Percentiles rank a stretch among this genome's conserved stretches.
Evolutionary conservation across 164 flowering plant species (phyloP).

Genomic region (Tinospora cordifolia): DNA sequence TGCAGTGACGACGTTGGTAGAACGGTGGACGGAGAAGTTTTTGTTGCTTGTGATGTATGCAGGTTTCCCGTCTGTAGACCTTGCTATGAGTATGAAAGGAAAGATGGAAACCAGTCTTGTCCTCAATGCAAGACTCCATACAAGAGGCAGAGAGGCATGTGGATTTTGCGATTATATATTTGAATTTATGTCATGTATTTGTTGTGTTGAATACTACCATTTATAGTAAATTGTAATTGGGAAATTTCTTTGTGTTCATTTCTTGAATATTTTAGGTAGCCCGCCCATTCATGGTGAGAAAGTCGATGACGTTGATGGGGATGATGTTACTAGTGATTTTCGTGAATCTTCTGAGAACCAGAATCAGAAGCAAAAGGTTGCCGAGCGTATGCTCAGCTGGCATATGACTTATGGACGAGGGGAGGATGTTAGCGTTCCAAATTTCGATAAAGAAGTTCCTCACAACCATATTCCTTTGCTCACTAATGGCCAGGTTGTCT

Average conservation of each 20-base stretch:
- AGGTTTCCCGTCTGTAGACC: conserved; percentile 57
- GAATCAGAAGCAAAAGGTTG: conserved; percentile 28
- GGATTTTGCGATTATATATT: neutral
- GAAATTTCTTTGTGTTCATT: neutral
- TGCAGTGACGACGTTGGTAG: conserved; percentile 45
- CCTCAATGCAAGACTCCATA: conserved; percentile 61
- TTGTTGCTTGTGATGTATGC: conserved; percentile 54
- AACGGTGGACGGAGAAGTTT: conserved; percentile 36
- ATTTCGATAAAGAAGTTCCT: conserved; percentile 54
- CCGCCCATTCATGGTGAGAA: conserved; percentile 43
- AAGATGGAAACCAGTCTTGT: conserved; percentile 48
- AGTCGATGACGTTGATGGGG: conserved; percentile 33
- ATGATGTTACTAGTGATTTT: conserved; percentile 37
- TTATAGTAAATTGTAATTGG: neutral
- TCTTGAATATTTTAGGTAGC: conserved; percentile 5
- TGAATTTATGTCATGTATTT: neutral
- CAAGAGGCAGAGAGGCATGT: conserved; percentile 47
- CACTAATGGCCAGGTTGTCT: conserved; percentile 48
- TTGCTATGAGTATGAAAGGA: conserved; percentile 58
- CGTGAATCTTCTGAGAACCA: conserved; percentile 46
- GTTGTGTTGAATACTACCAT: neutral
- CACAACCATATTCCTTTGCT: conserved; percentile 62
- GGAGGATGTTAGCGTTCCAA: conserved; percentile 31
- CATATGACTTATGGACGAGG: conserved; percentile 55
- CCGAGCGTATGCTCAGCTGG: conserved; percentile 31